Evolutionary conservation across 192 early-diverging fungal genomes (phyloP).

Genomic region (Linnemannia schmuckeri): DNA sequence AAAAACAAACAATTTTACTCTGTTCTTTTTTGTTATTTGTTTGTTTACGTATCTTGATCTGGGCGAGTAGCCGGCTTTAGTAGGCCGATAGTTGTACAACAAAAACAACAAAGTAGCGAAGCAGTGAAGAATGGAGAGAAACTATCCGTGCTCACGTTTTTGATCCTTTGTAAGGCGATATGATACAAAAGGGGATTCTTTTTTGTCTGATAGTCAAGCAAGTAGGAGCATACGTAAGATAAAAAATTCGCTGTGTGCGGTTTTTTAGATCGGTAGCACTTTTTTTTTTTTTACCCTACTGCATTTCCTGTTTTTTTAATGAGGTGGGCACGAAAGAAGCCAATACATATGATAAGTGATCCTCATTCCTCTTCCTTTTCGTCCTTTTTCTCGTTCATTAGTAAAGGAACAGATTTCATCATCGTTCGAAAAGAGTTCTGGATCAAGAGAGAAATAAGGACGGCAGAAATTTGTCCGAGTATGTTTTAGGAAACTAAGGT

Average conservation of each 20-base stretch:
- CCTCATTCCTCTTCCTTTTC: not conserved
- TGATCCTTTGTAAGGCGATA: not conserved
- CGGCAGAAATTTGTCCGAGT: not conserved
- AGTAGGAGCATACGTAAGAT: not conserved
- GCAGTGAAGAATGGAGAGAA: not conserved
- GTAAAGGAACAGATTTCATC: not conserved
- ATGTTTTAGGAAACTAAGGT: not conserved
- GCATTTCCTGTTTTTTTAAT: no score
- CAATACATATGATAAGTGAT: no score
- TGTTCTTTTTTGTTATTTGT: not conserved
- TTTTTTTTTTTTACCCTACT: no score
- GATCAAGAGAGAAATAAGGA: not conserved
- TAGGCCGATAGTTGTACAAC: not conserved
- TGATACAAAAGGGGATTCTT: not conserved
- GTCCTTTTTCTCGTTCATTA: not conserved
- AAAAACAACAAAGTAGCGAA: not conserved
- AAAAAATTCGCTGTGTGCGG: not conserved
- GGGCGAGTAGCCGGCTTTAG: not conserved
- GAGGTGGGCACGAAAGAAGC: no score
- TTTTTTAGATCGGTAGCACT: not conserved
- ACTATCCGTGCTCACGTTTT: slow-evolving; percentile 15
- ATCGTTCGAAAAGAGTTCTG: not conserved
- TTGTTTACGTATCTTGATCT: not conserved
- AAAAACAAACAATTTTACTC: no score
- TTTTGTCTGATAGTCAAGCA: not conserved